Evolutionary conservation across 331 rosid genomes (phyloP), one percentile per base, ranked within the genome.

Genomic region (Malus hybrid): DNA sequence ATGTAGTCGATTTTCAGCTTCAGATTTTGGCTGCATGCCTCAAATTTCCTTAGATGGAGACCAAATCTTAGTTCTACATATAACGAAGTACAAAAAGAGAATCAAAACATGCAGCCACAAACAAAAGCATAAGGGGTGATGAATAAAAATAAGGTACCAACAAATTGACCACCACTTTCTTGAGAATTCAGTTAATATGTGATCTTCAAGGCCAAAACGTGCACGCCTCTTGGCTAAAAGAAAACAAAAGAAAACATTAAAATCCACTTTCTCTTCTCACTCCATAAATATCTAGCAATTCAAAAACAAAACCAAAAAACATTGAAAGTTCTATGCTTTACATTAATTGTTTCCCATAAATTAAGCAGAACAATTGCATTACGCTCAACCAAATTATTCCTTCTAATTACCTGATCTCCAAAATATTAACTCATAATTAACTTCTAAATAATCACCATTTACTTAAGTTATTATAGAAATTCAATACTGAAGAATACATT

Each of bases 1-100:
- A 74, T 82, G 81, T 27, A 78, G 78, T 65, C 39, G 88, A 71
- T 88, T 87, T 66, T 84, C 81, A 73, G 85, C 83, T 76, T 83
- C 91, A 73, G 96, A 80, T 80, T 90, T 89, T 31, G 96, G 81
- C 85, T 84, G 97, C 97, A 95, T 95, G 61, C 83, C 91, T 86
- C 75, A 79, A 80, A 77, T 77, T 62, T 78, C 90, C 83, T 73
- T 71, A 70, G 60, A 72, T 24, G 46, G 57, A 55, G 16, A 76
- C 31, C 52, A 79, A 32, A 50, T 44, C 68, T 66, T 10, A 28
- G n/a, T 28, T 59, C 65, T 63, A 56, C 48, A 15, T 11, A 57
- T 19, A 12, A 32, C 10, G 22, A 18, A 52, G 19, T 3, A 48
- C 61, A 15, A 48, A 27, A 32, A 12, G 29, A 54, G 13, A 55